Conservation (phyloP, 1,284 basidiomycete genomes). For the Marasmius sp. region DNA sequence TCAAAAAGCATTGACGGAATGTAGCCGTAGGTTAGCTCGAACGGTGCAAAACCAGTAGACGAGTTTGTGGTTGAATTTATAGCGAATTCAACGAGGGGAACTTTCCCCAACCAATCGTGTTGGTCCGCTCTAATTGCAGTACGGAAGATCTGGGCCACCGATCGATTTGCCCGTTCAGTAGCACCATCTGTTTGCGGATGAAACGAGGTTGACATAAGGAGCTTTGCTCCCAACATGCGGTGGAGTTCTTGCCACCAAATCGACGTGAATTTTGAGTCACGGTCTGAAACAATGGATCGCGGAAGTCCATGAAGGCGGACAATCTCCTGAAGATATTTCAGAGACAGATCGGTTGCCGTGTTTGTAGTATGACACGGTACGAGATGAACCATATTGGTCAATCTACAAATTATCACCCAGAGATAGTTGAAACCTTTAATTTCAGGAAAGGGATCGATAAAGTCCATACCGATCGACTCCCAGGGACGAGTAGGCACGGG, state of each 20-base stretch:
- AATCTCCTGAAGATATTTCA: constrained; percentile 15
- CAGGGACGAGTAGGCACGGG: constrained; percentile 16
- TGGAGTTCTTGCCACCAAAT: constrained; percentile 27
- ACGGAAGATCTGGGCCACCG: constrained; percentile 26
- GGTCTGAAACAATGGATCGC: constrained; percentile 21
- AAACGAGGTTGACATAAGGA: constrained; percentile 1
- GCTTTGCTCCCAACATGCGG: constrained; percentile 20
- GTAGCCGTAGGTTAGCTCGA: constrained; percentile 32
- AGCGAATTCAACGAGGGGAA: constrained; percentile 27
- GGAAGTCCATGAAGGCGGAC: constrained; percentile 27
- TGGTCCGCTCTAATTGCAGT: constrained; percentile 27
- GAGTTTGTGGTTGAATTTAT: constrained; percentile 17
- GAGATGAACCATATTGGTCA: constrained; percentile 22
- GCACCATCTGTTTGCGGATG: constrained; percentile 7
- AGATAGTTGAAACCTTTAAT: constrained; percentile 9
- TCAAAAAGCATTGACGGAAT: neutral
- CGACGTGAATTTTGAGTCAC: constrained; percentile 26
- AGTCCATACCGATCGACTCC: constrained; percentile 28
- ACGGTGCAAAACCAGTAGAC: constrained; percentile 34
- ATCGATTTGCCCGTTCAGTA: constrained; percentile 23
- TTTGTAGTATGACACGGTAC: constrained; percentile 16
- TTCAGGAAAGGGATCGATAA: constrained; percentile 27
- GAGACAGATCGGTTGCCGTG: constrained; percentile 11
- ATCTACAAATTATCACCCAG: constrained; percentile 13
- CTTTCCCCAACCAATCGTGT: constrained; percentile 29